Base-by-base conservation (phyloP, 345 rosid species). In the Triadica sebifera region DNA sequence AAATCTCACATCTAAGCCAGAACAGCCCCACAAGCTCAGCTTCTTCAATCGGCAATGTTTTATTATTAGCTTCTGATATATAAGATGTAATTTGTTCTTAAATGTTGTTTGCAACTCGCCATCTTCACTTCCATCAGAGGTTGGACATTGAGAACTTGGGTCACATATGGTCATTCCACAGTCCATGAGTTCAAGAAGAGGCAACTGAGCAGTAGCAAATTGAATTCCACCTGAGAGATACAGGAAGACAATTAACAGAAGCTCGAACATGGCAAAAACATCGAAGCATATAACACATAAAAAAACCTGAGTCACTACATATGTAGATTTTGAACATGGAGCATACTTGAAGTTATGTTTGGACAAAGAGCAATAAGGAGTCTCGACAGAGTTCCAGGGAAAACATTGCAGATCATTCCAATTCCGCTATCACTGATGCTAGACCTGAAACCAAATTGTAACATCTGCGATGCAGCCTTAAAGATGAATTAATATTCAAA, bases 21-120 rank as follows among this genome's bases (percentile, higher is more conserved):
- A 90, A 86, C 99, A 93, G 46, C 99, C 99, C 98, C 99, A 96
- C 75, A 96, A 85, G 80, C 99, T 96, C 79, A 96, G 91, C 74
- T 89, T 93, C 78, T 84, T 91, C 74, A 96, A 81, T 39, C 87
- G 87, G 76, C 73, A 61, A 73, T 96, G 99, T 78, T 96, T 96
- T 71, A 96, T 85, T 71, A 93, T 90, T 82, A 96, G 85, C 81
- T 96, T 96, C 80, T 96, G 99, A 81, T 86, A 87, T 68, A 87
- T 84, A 51, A 81, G 86, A 80, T 87, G 94, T 25, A 75, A 67
- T 72, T 86, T 89, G 78, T 75, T 83, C 78, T 77, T 84, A 74
- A 86, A 69, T 72, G 85, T 70, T 73, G 82, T 81, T 70, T 83
- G 88, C 65, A 85, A 74, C 77, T 85, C 84, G 50, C 45, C 47